Conservation (phyloP, 78 protist species). For the Planoprotostelium fungivorum region DNA sequence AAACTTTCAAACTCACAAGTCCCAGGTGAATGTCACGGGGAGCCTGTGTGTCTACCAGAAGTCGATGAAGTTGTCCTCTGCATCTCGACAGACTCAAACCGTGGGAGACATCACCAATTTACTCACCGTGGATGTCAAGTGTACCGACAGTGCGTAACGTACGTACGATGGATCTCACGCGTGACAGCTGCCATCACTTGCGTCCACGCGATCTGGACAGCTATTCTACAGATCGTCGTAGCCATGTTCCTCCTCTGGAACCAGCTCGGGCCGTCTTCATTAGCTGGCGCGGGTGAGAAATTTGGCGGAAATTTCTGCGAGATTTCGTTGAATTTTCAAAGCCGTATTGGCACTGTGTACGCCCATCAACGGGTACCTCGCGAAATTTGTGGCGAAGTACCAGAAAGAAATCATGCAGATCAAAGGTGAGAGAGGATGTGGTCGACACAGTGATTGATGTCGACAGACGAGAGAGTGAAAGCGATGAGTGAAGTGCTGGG, state of each 20-base stretch:
- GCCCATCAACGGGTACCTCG: slow-evolving; percentile 33
- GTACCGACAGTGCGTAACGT: background rate
- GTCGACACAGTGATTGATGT: slow-evolving; percentile 18
- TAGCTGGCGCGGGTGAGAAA: no score
- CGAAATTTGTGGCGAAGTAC: background rate
- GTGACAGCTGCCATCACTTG: slow-evolving; percentile 55
- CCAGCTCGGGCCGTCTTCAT: slow-evolving; percentile 27
- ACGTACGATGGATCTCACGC: background rate
- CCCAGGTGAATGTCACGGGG: slow-evolving; percentile 13
- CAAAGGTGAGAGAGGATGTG: slow-evolving; percentile 8
- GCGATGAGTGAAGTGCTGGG: slow-evolving; percentile 64
- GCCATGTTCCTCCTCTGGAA: slow-evolving; percentile 17
- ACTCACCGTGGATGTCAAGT: slow-evolving; percentile 78
- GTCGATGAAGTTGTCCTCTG: slow-evolving; percentile 11
- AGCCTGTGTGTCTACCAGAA: slow-evolving; percentile 40
- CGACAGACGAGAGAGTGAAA: slow-evolving; percentile 42
- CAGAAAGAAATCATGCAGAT: background rate
- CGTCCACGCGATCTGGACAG: slow-evolving; percentile 80
- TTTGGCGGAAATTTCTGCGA: no score
- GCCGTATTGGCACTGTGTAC: slow-evolving; percentile 34
- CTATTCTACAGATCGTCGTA: slow-evolving; percentile 23
- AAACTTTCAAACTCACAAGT: background rate
- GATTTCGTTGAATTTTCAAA: no score
- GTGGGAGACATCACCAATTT: slow-evolving; percentile 78
- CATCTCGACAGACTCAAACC: slow-evolving; percentile 35